Conservation (phyloP, 2,329 filamentous ascomycete species). For the Apiospora koreana region DNA sequence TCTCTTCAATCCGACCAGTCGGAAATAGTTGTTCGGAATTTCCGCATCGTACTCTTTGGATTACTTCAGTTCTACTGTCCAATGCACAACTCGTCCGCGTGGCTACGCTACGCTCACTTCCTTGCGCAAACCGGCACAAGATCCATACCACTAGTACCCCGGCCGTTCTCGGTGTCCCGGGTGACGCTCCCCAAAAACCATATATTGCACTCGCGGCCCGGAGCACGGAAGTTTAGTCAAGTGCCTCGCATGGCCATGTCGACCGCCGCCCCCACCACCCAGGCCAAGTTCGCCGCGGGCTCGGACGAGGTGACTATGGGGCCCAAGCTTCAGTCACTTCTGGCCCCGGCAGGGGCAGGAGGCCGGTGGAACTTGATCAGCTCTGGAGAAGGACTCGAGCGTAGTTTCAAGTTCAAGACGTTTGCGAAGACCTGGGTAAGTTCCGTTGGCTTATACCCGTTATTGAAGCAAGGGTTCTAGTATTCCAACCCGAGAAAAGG, state of each 20-base stretch:
- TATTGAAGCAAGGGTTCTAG: background rate
- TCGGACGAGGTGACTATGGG: constrained; percentile 42
- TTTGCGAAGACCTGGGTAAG: constrained; percentile 67
- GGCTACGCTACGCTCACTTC: constrained; percentile 4
- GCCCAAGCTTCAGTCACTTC: constrained; percentile 37
- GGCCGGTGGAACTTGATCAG: constrained; percentile 53
- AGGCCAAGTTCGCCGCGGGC: constrained; percentile 44
- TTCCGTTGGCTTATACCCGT: constrained; percentile 8
- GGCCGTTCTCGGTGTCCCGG: background rate
- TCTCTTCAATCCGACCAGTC: background rate
- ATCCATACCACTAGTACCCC: background rate
- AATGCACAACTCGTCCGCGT: background rate
- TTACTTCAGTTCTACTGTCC: background rate
- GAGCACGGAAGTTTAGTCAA: background rate
- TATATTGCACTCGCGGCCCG: background rate
- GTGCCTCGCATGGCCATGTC: background rate
- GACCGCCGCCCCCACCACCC: constrained; percentile 9
- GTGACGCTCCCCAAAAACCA: background rate
- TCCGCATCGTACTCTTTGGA: background rate
- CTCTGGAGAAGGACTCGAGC: constrained; percentile 57
- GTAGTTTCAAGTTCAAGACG: constrained; percentile 64
- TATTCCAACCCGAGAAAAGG: background rate
- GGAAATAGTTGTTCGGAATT: background rate
- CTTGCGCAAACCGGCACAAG: background rate
- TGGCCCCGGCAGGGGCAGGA: constrained; percentile 27